Conservation (phyloP, 73 alveolate species). For the Blepharisma stoltei region DNA sequence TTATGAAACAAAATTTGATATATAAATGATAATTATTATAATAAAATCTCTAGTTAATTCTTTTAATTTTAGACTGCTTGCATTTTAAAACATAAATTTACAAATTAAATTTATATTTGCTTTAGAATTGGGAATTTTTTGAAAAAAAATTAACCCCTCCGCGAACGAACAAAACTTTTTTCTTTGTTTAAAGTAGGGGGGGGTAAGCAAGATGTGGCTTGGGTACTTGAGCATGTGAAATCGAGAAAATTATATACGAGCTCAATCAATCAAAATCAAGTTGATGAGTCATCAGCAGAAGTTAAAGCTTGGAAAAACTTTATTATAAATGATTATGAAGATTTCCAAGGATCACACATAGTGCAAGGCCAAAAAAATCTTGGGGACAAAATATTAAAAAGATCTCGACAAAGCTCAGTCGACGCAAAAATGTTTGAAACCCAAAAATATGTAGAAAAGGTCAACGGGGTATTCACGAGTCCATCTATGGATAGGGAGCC, state of each 20-base stretch:
- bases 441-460: neutral
- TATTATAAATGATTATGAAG: conserved; percentile 13
- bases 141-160: no score
- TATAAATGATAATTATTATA: no score
- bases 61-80: no score
- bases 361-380: neutral
- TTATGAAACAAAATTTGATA: no score
- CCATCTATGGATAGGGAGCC: conserved; percentile 1
- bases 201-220: conserved; percentile 10
- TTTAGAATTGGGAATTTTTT: no score
- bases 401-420: conserved; percentile 20
- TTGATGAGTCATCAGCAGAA: neutral
- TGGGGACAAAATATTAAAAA: conserved; percentile 21
- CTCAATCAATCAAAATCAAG: conserved; percentile 19
- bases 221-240: neutral
- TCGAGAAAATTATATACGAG: conserved; percentile 13
- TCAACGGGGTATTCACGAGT: neutral
- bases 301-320: neutral
- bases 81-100: no score
- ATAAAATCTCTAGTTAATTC: no score
- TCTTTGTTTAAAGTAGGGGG: no score
- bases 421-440: conserved; percentile 17
- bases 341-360: neutral
- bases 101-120: no score
- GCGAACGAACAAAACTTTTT: no score